Evolutionary conservation across 257 asterid genomes (phyloP), one percentile per base, ranked within the genome.

Genomic region (Haberlea rhodopensis): DNA sequence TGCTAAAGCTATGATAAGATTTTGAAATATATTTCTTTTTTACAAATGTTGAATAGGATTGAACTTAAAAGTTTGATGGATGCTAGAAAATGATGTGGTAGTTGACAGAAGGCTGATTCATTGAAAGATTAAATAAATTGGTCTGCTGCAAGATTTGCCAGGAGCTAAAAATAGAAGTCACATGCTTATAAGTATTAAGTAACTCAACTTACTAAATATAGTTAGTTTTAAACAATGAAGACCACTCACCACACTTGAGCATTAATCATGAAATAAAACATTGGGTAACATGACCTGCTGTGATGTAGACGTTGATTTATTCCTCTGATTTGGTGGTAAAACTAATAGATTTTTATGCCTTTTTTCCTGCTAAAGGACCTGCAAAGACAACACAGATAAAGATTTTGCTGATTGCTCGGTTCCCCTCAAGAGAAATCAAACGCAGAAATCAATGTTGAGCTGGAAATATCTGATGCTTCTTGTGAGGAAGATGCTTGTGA

Each of bases 361-460:
- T 63, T 34, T 31, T 65, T 68, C 57, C 71, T 73, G 31, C 78
- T 70, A 65, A 76, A 90, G 97, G 97, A 76, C 82, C 69, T 90
- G 97, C 83, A 82, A 84, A 81, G 91, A 90, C 73, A 90, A 85
- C 79, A 72, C 71, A 67, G 97, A 85, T 79, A 77, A 63, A 71
- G 80, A 76, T 65, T 81, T 85, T 59, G 82, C 91, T 61, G 80
- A 82, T 60, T 90, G 97, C 80, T 78, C 87, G 65, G 82, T 86
- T 76, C 89, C n/a, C n/a, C 94, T 58, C 97, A 90, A 90, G 97
- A 90, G 85, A 88, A 82, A 75, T 85, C 97, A 72, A 79, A 90
- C 77, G 79, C 95, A 7, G 97, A 81, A 34, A 90, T 90, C 67
- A 90, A 90, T 73, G 75, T 77, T 60, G 97, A 90, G 82, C 75